phyloP scores from a whole-genome alignment of 176 grass and related monocot species.

The Dactylis glomerata region DNA sequence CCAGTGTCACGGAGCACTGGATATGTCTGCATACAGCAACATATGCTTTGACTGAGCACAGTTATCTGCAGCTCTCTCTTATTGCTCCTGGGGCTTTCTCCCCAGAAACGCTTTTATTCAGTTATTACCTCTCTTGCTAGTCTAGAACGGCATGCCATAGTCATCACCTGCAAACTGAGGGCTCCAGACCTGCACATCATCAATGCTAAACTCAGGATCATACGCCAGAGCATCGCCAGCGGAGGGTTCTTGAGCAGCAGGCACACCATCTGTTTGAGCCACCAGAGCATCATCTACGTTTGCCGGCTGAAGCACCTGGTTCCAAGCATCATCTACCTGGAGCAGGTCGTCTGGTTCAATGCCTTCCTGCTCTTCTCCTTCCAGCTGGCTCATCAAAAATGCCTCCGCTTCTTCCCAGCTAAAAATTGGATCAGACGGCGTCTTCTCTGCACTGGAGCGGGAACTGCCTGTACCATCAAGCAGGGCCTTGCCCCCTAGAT shows the following conservation, averaged over 20 bases:
- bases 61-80: not conserved
- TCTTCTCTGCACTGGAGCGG: not conserved
- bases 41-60: not conserved
- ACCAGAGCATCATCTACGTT: not conserved
- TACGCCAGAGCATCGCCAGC: not conserved
- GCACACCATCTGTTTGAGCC: not conserved
- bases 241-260: not conserved
- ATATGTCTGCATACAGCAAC: not conserved
- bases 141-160: not conserved
- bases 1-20: not conserved
- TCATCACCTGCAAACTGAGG: not conserved
- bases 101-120: not conserved
- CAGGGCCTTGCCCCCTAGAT: not conserved
- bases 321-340: not conserved
- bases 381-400: not conserved
- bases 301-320: not conserved
- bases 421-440: not conserved
- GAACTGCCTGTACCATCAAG: not conserved
- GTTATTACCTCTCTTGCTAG: not conserved
- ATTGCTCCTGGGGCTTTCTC: not conserved
- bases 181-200: not conserved
- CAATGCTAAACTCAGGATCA: not conserved
- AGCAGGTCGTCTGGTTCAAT: not conserved
- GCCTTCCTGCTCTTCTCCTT: not conserved
- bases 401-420: not conserved